phyloP scores from a whole-genome alignment of 331 rosid genomes.

The Spiraea crenata region DNA sequence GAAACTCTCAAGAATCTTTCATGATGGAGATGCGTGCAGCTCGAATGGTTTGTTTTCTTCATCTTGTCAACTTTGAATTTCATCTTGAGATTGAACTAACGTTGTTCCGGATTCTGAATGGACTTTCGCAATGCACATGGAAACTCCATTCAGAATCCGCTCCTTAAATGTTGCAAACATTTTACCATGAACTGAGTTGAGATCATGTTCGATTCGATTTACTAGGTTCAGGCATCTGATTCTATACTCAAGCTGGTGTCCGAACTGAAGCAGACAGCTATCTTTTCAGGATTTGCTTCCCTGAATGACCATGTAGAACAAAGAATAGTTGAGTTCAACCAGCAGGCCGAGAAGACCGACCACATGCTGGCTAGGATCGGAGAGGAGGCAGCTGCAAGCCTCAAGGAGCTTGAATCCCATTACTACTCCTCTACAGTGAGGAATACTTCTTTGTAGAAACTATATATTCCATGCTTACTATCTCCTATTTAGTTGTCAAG shows the following conservation, averaged over 20 bases:
- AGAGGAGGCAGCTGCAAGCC: conserved; percentile 81
- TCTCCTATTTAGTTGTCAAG: not conserved
- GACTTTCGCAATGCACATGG: too few species aligned
- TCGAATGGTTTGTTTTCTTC: conserved; percentile 50
- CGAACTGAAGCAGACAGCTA: conserved; percentile 85
- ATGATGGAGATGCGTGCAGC: conserved; percentile 96
- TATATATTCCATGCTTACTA: not conserved
- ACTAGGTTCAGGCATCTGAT: conserved; percentile 79
- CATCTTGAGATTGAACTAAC: too few species aligned
- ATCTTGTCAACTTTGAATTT: too few species aligned
- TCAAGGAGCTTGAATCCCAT: conserved; percentile 83
- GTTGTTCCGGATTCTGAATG: too few species aligned
- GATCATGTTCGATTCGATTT: not conserved
- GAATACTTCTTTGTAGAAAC: not conserved
- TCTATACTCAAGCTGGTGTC: conserved; percentile 72
- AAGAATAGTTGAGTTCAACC: conserved; percentile 68
- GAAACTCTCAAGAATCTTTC: conserved; percentile 88
- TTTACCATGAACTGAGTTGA: not conserved
- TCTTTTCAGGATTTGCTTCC: conserved; percentile 90
- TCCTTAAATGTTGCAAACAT: too few species aligned
- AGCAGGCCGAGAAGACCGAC: conserved; percentile 63
- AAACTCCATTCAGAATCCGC: too few species aligned
- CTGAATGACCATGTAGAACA: conserved; percentile 90
- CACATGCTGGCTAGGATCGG: conserved; percentile 62
- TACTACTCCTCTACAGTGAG: conserved; percentile 63